Base-by-base conservation (phyloP, 75 land plant species). In the Pseudotsuga menziesii region DNA sequence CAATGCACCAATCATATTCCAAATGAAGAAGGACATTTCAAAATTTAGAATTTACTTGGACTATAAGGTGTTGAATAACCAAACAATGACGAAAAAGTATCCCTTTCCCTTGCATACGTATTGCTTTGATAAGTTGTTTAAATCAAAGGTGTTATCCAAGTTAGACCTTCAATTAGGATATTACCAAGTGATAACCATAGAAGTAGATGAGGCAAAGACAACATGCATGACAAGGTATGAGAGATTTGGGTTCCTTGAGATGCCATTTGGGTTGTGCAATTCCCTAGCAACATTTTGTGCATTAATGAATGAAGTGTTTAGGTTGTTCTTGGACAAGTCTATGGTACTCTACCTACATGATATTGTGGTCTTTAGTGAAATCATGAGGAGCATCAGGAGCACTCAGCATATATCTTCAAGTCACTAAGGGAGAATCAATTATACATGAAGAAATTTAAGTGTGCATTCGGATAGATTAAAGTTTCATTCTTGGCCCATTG, bases 191-290 rank as follows among this genome's bases (percentile, higher is more conserved):
- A 57, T 69, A 29, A 81, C 76, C 56, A 26, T 36, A 17, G 59
- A 69, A 60, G 74, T 75, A 4, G 61, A 77, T 58, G 71, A 82
- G 76, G 72, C 67, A 75, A 80, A 80, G 77, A 80, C 36, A 39
- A 32, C 77, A 2, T 74, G 74, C 22, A 4, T 20, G 12, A 80
- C 78, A 20, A 14, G 63, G 12, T 80, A 80, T 74, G 72, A 67
- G 32, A 60, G 74, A 66, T 79, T 79, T 78, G 80, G 77, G 61
- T 78, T 73, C 61, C 57, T 41, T 75, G 82, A 63, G 32, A 29
- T 29, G 1, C 1, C 78, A 5, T 79, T 79, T 73, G 61, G 81
- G 19, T 52, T 79, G 17, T 74, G 44, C 11, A 79, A 75, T 61
- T 55, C 58, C 62, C 79, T n/a, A 14, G 44, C 57, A 36, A 39